Evolutionary conservation across 441 rosid species (phyloP).

Genomic region (Gossypium gossypioides): DNA sequence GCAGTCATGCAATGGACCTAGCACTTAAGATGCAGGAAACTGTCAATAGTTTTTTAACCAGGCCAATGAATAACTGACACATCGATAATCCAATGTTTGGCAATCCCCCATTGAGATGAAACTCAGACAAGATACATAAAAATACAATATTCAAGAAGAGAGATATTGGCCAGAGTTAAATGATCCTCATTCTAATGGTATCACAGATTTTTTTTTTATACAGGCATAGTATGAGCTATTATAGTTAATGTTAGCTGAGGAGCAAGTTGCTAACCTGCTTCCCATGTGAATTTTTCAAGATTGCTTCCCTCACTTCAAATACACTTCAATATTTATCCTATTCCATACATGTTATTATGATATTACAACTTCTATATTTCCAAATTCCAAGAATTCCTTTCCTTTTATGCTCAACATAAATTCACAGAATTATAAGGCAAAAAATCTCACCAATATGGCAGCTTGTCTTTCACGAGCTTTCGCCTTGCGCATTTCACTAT

Average conservation of each 20-base stretch:
- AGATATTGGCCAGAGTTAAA: background rate
- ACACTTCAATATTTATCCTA: background rate
- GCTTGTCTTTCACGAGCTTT: conserved; percentile 93
- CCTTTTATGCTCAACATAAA: background rate
- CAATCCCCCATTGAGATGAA: background rate
- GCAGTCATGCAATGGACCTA: background rate
- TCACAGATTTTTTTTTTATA: background rate
- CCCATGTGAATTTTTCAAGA: background rate
- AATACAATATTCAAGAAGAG: background rate
- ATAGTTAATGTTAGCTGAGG: background rate
- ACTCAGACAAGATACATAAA: background rate
- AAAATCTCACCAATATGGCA: conserved; percentile 68
- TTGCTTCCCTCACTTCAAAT: background rate
- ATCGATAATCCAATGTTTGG: background rate
- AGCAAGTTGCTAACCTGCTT: background rate
- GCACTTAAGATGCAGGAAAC: background rate
- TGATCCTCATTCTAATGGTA: background rate
- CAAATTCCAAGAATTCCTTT: background rate
- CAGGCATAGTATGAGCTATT: background rate
- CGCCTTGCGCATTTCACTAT: conserved; percentile 75
- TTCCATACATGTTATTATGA: background rate
- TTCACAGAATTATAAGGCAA: background rate
- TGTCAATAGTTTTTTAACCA: background rate
- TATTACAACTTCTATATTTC: background rate
- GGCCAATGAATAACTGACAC: background rate